Evolutionary conservation across 2,329 filamentous ascomycete genomes (phyloP).

Genomic region (Stylonectria norvegica): DNA sequence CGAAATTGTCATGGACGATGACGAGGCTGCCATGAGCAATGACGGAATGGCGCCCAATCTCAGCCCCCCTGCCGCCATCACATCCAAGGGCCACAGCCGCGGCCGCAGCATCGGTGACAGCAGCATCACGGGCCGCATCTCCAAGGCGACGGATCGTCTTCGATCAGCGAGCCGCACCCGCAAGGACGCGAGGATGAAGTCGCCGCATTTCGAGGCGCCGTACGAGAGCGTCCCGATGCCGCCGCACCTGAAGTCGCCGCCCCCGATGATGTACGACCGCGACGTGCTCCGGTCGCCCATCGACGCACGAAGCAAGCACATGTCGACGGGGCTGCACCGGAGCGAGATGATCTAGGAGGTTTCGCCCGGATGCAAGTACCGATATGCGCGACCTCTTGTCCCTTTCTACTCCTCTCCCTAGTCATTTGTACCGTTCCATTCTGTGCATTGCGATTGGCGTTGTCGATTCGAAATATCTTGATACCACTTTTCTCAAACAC

Average conservation of each 20-base stretch:
- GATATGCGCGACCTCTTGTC: constrained; percentile 9
- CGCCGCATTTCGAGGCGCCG: constrained; percentile 31
- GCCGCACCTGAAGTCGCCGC: constrained; percentile 32
- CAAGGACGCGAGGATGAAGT: constrained; percentile 37
- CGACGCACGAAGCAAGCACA: constrained; percentile 35
- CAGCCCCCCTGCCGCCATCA: constrained; percentile 25
- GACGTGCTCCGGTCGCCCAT: constrained; percentile 33
- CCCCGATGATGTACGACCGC: constrained; percentile 38
- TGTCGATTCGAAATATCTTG: constrained; percentile 19
- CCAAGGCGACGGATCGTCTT: constrained; percentile 57
- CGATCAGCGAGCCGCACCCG: constrained; percentile 57
- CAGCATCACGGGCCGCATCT: constrained; percentile 51
- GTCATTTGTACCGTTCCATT: constrained; percentile 19
- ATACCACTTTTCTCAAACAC: constrained; percentile 16
- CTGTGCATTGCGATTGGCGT: constrained; percentile 42
- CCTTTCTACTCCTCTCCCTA: constrained; percentile 20
- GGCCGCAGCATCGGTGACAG: constrained; percentile 54
- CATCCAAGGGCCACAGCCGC: constrained; percentile 46
- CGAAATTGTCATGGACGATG: constrained; percentile 64
- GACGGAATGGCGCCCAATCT: constrained; percentile 23
- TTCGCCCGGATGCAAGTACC: constrained; percentile 6
- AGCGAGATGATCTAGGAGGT: constrained; percentile 53
- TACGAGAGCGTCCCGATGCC: constrained; percentile 41
- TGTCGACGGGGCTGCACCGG: constrained; percentile 49
- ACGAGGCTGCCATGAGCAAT: constrained; percentile 42